Percentiles rank a stretch among this genome's conserved stretches.
phyloP scores from a whole-genome alignment of 345 rosid species.

The Passiflora organensis region DNA sequence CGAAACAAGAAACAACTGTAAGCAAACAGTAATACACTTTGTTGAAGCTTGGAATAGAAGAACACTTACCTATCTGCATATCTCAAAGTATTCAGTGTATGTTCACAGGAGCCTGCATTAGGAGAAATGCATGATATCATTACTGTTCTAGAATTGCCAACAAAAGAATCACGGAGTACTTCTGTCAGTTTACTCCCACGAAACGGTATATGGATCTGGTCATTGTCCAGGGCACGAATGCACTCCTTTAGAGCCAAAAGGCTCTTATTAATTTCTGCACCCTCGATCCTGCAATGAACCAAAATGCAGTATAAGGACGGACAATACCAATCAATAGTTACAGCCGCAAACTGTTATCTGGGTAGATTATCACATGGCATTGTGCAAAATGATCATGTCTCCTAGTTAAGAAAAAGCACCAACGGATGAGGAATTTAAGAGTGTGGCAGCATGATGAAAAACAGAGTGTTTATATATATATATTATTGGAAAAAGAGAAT shows the following conservation, averaged over 20 bases:
- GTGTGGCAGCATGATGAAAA: no score
- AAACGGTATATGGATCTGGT: slow-evolving; percentile 93
- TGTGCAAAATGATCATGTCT: no score
- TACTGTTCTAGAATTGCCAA: slow-evolving; percentile 92
- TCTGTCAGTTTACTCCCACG: slow-evolving; percentile 96
- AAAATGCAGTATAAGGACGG: slow-evolving; percentile 4
- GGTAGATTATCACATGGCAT: no score
- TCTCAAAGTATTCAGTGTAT: slow-evolving; percentile 89
- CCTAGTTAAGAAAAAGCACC: no score
- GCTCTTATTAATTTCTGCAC: slow-evolving; percentile 92
- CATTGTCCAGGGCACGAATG: slow-evolving; percentile 94
- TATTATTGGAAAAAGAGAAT: no score
- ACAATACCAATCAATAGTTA: neutral
- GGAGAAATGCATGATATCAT: slow-evolving; percentile 98
- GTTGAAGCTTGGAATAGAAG: no score
- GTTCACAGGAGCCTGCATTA: slow-evolving; percentile 94
- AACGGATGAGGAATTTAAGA: no score
- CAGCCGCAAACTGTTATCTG: no score
- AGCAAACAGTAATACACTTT: no score
- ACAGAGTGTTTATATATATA: no score
- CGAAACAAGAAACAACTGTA: neutral
- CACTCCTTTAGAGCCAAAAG: slow-evolving; percentile 96
- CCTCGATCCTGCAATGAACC: slow-evolving; percentile 65
- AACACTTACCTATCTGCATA: slow-evolving; percentile 90
- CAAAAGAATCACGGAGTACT: slow-evolving; percentile 97